Conservation (phyloP, 2,329 filamentous ascomycete genomes). For the Neofusicoccum kwambonambiense region DNA sequence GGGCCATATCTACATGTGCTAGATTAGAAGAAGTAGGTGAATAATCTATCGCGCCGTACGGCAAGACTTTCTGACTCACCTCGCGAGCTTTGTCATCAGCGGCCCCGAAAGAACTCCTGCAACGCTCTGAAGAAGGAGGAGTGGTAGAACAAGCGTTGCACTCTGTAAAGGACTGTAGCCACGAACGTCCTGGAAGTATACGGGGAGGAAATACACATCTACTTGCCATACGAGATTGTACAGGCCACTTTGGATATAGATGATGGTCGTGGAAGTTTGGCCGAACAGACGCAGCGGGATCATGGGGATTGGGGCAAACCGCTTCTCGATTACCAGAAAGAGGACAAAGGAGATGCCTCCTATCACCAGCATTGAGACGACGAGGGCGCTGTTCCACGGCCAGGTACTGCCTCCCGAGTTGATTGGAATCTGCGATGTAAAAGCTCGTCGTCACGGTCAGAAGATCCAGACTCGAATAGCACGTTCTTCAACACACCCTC, state of each 20-base stretch:
- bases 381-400: not conserved
- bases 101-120: slow-evolving; percentile 20
- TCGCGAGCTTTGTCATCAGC: slow-evolving; percentile 24
- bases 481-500: no score
- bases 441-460: no score
- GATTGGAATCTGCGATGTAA: no score
- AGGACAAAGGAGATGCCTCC: not conserved
- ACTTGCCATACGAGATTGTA: slow-evolving; percentile 1
- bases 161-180: slow-evolving; percentile 18
- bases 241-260: not conserved
- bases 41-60: no score
- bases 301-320: not conserved
- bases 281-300: not conserved
- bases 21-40: not conserved
- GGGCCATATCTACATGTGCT: slow-evolving; percentile 7
- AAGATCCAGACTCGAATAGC: no score
- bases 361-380: not conserved
- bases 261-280: not conserved
- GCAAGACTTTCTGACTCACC: slow-evolving; percentile 19
- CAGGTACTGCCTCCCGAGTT: not conserved
- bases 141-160: slow-evolving; percentile 27
- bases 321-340: not conserved
- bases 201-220: slow-evolving; percentile 33
- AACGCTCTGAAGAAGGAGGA: slow-evolving; percentile 26
- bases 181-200: slow-evolving; percentile 45